Evolutionary conservation across 176 grass and related monocot species (phyloP).

Genomic region (Saccharum spontaneum): DNA sequence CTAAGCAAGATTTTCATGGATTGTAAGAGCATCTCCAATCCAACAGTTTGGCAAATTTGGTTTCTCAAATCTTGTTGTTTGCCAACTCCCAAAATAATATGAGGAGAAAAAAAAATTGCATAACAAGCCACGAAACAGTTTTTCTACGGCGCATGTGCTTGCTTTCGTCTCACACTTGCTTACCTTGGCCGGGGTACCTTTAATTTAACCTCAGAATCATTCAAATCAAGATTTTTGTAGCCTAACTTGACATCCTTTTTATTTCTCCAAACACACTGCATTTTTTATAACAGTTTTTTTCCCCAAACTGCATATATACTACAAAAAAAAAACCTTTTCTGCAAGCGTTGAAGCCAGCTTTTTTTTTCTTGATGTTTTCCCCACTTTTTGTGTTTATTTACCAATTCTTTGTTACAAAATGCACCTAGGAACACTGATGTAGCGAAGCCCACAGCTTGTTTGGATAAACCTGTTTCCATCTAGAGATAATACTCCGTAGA

Average conservation of each 20-base stretch:
- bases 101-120: no score
- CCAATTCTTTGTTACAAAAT: background rate
- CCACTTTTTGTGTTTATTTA: background rate
- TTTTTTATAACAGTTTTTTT: no score
- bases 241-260: background rate
- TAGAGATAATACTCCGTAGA: no score
- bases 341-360: no score
- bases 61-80: no score
- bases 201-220: background rate
- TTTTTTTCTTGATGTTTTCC: background rate
- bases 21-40: no score
- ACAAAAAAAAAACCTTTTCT: no score
- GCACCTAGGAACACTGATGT: background rate
- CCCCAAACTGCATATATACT: no score
- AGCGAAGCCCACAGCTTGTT: background rate
- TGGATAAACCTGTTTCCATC: background rate
- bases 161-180: background rate
- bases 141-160: constrained; percentile 13
- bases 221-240: background rate
- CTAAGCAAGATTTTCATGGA: background rate
- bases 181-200: background rate
- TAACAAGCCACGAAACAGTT: background rate
- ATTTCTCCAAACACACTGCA: background rate
- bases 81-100: no score
- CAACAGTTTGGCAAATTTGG: no score